Evolutionary conservation across 106 monocot species (phyloP).

Genomic region (Allium cepa): DNA sequence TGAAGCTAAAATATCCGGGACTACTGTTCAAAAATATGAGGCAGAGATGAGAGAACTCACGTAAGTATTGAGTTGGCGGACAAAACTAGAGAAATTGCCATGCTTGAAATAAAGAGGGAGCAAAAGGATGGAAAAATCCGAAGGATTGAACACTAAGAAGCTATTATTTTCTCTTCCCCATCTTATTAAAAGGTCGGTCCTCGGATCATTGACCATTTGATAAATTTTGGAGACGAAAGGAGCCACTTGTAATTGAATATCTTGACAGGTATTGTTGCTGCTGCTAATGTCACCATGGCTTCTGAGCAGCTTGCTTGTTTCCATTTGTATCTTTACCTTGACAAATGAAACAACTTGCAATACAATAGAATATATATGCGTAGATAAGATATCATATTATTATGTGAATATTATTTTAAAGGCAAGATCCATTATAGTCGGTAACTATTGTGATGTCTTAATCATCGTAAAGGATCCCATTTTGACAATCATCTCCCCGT

Average conservation of each 20-base stretch:
- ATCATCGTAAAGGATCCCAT: conserved; percentile 44
- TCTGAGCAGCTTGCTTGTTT: not conserved
- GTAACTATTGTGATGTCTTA: conserved; percentile 24
- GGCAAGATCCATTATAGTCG: conserved; percentile 6
- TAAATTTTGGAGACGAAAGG: conserved; percentile 14
- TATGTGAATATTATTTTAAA: not conserved
- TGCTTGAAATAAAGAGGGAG: conserved; percentile 51
- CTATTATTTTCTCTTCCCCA: conserved; percentile 14
- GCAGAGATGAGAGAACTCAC: conserved; percentile 1
- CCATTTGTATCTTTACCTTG: not conserved
- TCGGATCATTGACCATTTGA: conserved; percentile 11
- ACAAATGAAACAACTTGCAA: not conserved
- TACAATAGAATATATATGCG: not conserved
- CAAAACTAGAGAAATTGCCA: conserved; percentile 47
- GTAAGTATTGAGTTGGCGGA: conserved; percentile 46
- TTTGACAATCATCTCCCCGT: not conserved
- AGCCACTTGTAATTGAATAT: not conserved
- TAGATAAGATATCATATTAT: conserved; percentile 2
- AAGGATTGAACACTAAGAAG: conserved; percentile 9
- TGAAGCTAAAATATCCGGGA: not conserved
- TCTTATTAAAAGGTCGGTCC: conserved; percentile 2
- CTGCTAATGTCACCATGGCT: not conserved
- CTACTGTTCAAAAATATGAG: not conserved
- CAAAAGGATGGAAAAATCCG: conserved; percentile 10
- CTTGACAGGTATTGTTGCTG: not conserved